Conservation (phyloP, 2,329 filamentous ascomycete genomes). For the Raffaelea arxii region DNA sequence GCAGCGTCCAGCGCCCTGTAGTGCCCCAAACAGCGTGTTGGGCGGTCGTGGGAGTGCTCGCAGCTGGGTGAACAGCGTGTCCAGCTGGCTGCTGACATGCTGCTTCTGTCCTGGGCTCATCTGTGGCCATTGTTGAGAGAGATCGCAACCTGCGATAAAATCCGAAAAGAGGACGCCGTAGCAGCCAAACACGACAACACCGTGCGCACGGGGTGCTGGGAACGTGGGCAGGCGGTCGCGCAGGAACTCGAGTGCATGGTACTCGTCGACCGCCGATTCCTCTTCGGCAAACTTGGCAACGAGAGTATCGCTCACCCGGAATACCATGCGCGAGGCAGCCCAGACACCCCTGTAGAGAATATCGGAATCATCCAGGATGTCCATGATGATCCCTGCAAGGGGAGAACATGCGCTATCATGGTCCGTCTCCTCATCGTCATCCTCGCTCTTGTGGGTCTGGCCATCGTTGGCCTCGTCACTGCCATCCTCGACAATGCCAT, state of each 20-base stretch:
- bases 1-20: not conserved
- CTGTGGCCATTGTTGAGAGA: not conserved
- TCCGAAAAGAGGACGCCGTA: not conserved
- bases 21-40: not conserved
- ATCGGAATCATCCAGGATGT: not conserved
- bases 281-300: conserved; percentile 3
- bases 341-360: conserved; percentile 1
- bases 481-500: too few species aligned
- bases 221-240: not conserved
- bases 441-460: too few species aligned
- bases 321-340: conserved; percentile 1
- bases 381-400: not conserved
- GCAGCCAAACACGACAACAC: not conserved
- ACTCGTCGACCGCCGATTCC: conserved; percentile 1
- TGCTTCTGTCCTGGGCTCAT: not conserved
- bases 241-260: not conserved
- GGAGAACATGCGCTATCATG: not conserved
- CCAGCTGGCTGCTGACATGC: not conserved
- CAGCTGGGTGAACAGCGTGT: not conserved
- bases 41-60: not conserved
- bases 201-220: not conserved
- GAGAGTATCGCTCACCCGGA: conserved; percentile 1
- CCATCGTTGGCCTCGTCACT: too few species aligned
- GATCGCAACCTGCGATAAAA: not conserved
- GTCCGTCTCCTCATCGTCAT: not conserved